phyloP scores from a whole-genome alignment of 192 early-diverging fungal species.

The Rhizophagus clarus region DNA sequence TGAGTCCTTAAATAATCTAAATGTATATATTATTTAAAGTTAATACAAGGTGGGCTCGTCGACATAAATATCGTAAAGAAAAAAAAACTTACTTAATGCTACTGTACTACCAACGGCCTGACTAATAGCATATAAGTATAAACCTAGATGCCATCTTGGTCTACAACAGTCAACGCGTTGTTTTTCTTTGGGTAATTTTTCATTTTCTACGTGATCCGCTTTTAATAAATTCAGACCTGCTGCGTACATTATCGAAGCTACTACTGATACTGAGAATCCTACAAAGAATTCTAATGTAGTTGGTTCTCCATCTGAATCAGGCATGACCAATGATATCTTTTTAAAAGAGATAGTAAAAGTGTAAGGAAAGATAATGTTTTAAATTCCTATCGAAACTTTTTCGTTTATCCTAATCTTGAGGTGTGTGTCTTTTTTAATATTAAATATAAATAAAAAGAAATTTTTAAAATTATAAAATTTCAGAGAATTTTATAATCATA shows the following conservation, averaged over 20 bases:
- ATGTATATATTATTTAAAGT: neutral
- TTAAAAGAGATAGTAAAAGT: neutral
- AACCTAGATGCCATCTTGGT: constrained; percentile 61
- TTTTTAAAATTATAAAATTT: no score
- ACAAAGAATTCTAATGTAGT: constrained; percentile 41
- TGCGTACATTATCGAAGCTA: constrained; percentile 53
- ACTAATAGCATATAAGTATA: constrained; percentile 56
- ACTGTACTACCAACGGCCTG: constrained; percentile 58
- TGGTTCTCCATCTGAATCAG: neutral
- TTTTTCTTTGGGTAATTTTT: constrained; percentile 33
- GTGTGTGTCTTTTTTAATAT: no score
- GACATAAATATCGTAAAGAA: neutral
- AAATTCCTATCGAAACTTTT: no score
- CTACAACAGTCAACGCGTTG: constrained; percentile 59
- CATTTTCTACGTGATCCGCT: constrained; percentile 58
- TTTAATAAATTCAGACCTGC: constrained; percentile 59
- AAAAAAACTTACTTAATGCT: constrained; percentile 54
- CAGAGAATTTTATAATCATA: no score
- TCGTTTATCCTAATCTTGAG: no score
- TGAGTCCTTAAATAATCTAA: constrained; percentile 65
- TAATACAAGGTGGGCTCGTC: no score
- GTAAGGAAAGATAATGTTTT: neutral
- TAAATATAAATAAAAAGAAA: no score
- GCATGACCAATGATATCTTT: neutral
- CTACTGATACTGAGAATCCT: constrained; percentile 48